Evolutionary conservation across 2,329 filamentous ascomycete genomes (phyloP).

Genomic region (Sarocladiaceae sp.): DNA sequence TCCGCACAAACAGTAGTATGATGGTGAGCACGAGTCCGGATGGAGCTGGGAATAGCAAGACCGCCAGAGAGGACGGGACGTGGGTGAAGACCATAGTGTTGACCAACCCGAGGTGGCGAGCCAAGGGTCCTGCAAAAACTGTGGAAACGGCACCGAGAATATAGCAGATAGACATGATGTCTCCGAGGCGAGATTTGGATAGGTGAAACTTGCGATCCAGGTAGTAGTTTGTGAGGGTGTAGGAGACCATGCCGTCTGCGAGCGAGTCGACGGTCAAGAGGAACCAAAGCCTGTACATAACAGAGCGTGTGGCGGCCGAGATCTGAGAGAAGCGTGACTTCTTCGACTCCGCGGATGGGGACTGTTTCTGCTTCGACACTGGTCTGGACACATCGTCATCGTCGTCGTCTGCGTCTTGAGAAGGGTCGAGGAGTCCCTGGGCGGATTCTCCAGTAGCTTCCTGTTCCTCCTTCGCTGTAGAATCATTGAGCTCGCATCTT

Average conservation of each 20-base stretch:
- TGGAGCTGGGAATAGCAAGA: slow-evolving; percentile 53
- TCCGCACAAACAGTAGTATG: slow-evolving; percentile 49
- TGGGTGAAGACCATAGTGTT: slow-evolving; percentile 61
- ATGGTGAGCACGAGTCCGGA: slow-evolving; percentile 44
- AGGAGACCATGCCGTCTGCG: slow-evolving; percentile 59
- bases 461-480: slow-evolving; percentile 17
- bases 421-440: slow-evolving; percentile 20
- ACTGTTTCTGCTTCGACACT: neutral
- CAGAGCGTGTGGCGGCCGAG: slow-evolving; percentile 46
- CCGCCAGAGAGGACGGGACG: slow-evolving; percentile 55
- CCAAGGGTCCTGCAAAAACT: slow-evolving; percentile 51
- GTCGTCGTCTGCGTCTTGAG: slow-evolving; percentile 13
- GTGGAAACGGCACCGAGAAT: slow-evolving; percentile 47
- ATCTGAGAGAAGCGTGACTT: slow-evolving; percentile 44
- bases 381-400: slow-evolving; percentile 11
- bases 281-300: slow-evolving; percentile 61
- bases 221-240: slow-evolving; percentile 52
- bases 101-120: slow-evolving; percentile 52
- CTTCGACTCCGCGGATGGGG: slow-evolving; percentile 15
- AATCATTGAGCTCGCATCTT: slow-evolving; percentile 40
- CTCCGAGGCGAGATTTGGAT: slow-evolving; percentile 51
- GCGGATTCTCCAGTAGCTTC: slow-evolving; percentile 12
- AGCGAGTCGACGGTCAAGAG: slow-evolving; percentile 58
- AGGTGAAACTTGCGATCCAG: slow-evolving; percentile 50
- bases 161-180: slow-evolving; percentile 48